These are phyloP conservation scores for Rusavskia elegans DNA, from an alignment of 495 filamentous ascomycete species.

Conservation along the genomic window DNA sequence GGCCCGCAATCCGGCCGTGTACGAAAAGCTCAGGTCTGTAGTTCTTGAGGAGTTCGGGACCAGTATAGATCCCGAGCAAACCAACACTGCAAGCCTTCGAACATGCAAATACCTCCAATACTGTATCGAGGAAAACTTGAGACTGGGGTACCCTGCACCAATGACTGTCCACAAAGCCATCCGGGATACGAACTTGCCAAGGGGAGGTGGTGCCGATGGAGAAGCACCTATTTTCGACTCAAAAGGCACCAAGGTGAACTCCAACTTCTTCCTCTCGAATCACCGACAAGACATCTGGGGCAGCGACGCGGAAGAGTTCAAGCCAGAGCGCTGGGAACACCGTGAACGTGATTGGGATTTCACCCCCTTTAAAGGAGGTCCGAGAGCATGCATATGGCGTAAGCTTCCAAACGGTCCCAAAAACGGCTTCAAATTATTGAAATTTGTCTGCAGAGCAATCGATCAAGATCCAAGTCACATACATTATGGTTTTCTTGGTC, in stretches of 20 bases:
- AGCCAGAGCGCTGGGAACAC: slow-evolving; percentile 33
- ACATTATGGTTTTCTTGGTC: background rate
- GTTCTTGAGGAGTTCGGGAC: background rate
- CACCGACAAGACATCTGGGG: slow-evolving; percentile 28
- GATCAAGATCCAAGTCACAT: background rate
- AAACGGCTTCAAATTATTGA: background rate
- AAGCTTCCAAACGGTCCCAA: background rate
- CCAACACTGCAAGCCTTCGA: background rate
- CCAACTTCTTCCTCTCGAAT: slow-evolving; percentile 27
- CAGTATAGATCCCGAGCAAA: background rate
- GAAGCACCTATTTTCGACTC: slow-evolving; percentile 11
- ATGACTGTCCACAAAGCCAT: slow-evolving; percentile 24
- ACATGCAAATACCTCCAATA: background rate
- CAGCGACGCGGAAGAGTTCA: slow-evolving; percentile 26
- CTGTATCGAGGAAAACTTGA: slow-evolving; percentile 14
- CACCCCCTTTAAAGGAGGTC: slow-evolving; percentile 51
- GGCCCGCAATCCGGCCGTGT: background rate
- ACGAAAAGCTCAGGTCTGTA: background rate
- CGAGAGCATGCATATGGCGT: slow-evolving; percentile 54
- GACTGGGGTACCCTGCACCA: slow-evolving; percentile 28
- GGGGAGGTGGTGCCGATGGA: slow-evolving; percentile 32
- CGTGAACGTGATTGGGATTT: slow-evolving; percentile 33
- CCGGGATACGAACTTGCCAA: slow-evolving; percentile 27
- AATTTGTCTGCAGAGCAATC: background rate
- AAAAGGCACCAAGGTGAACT: slow-evolving; percentile 12